Base-by-base conservation (phyloP, 2,329 filamentous ascomycete genomes). In the Apiospora kogelbergensis region DNA sequence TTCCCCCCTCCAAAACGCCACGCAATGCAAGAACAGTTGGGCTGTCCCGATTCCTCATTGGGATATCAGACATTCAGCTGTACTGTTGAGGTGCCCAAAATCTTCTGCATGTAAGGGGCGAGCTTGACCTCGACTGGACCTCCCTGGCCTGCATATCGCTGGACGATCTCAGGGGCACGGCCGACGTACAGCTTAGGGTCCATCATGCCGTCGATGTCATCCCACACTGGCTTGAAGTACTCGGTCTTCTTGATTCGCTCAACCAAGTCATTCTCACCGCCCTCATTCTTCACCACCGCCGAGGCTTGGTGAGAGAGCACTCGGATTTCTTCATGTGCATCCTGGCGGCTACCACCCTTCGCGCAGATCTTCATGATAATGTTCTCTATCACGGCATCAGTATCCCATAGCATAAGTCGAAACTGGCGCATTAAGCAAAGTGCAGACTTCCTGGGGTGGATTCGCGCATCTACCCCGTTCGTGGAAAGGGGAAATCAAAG, bases 251-350 rank as follows among this genome's bases (percentile, higher is more conserved):
- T 89, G 77, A 98, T 94, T 17, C 94, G 84, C 71, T 93, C 89
- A 17, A 97, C 89, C 2, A 97, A 85, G 78, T 97, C 94, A 76
- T 97, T 97, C 67, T 88, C 83, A 74, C 69, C 69, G 45, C 70
- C 78, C 73, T 86, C 80, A 57, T 82, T 74, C 78, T 86, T 85
- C 40, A 86, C 84, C 48, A 91, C 89, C 41, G 85, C 84, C 57
- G 86, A 88, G 0, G 94, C 93, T 81, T 97, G 84, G 81, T 94
- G 91, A 2, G 88, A 93, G 60, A 97, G 86, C 1, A 97, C 92
- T 9, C 91, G 91, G 75, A 97, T 95, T 80, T 95, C 84, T 42
- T 67, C 46, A 24, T 67, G 65, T 9, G 66, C 46, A 4, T 77
- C 74, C 68, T 78, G 77, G 68, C 76, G 71, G 22, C 72, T 76